Evolutionary conservation across 2,329 filamentous ascomycete species (phyloP), one percentile per base, ranked within the genome.

Genomic region (Incumbomyces lentus): DNA sequence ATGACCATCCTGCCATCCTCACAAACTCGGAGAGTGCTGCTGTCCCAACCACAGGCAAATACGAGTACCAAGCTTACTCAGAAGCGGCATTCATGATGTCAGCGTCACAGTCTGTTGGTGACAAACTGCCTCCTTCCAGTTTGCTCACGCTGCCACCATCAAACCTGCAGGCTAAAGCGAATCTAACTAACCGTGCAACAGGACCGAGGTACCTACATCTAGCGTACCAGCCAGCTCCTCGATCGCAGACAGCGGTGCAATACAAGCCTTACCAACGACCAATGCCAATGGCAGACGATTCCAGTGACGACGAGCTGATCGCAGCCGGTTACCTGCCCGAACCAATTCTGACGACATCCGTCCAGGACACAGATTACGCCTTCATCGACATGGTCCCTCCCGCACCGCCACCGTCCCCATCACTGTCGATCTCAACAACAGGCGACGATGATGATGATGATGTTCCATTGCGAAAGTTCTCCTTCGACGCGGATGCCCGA

Each of bases 311-410:
- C 22, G 22, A 26, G 22, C 22, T 6, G 13, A 18, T 10, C 11
- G 22, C 30, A 40, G 38, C 17, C 22, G 35, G 14, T 14, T n/a
- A 17, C 10, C 14, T 19, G 19, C 40, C 17, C 12, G 19, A 14
- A 31, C 42, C 42, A 6, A 31, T 37, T 22, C 34, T 38, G 8
- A 38, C 33, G 4, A 26, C 26, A 17, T 45, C 42, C 10, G 29
- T 37, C 6, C 33, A 45, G 31, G 34, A 38, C 14, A 12, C 33
- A 31, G 42, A 38, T 33, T 45, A 37, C 34, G 30, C 14, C 33
- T 38, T 45, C 34, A 31, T 37, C 14, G 42, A 45, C 34, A 22
- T 38, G 12, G 34, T 35, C 17, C 10, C 33, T 30, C 33, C 41
- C 17, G 32, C 35, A 12, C 26, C 33, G 36, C 36, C 32, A 19